Evolutionary conservation across 768 basidiomycete species (phyloP), one percentile per base, ranked within the genome.

Genomic region (Vararia minispora): DNA sequence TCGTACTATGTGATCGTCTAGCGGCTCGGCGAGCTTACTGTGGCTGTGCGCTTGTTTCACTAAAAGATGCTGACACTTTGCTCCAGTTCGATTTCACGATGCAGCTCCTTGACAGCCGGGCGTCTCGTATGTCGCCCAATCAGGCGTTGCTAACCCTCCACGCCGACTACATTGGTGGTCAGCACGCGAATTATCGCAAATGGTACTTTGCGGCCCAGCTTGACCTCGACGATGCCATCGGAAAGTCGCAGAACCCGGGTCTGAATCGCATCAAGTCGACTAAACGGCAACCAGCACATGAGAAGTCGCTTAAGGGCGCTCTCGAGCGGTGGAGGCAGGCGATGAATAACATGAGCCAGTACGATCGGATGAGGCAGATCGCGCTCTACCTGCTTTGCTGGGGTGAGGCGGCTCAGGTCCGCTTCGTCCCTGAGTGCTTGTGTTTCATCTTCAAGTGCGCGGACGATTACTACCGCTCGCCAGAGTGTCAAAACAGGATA

Each of bases 401-500:
- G 95, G 95, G 94, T 39, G 95, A 99, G 60, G 92, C 89, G 0
- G 94, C 95, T 10, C 91, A 97, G 54, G 90, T 98, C 28, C 81
- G 95, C 11, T 98, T 97, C 60, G 72, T 88, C 11, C 94, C 95
- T 2, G 95, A 99, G 58, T 92, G 89, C 52, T 64, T 99, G 32
- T 97, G 91, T 63, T 99, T 97, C 71, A 95, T 99, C 62, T 99
- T 99, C 82, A 99, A 99, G 63, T 98, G 95, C 54, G 95, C 95
- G 11, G 95, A 99, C 56, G 95, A 99, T 63, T 99, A 97, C 59
- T 99, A 99, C 59, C 91, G 95, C 18, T 90, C 86, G 3, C 80
- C 94, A n/a, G 95, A 98, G 52, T 99, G 95, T 51, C 95, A 99
- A 59, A 86, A 76, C 57, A 69, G 89, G 31, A 64, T 87, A 30